Conservation (phyloP, 768 basidiomycete species). For the Arthromyces matolae region DNA sequence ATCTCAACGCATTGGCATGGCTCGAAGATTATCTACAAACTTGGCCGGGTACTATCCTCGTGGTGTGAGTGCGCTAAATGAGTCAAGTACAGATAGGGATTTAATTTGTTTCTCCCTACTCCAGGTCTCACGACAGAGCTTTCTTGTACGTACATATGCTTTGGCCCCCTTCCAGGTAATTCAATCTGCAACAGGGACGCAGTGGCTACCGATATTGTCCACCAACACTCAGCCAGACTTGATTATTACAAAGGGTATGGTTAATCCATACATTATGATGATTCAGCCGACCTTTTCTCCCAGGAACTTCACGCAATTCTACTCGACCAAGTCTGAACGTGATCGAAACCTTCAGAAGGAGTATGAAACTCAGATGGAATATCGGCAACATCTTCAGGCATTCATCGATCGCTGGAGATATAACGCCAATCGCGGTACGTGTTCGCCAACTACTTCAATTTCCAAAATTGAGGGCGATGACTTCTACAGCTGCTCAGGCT, state of each 20-base stretch:
- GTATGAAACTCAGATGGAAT: slow-evolving; percentile 94
- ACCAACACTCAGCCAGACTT: slow-evolving; percentile 87
- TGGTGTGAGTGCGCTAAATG: slow-evolving; percentile 57
- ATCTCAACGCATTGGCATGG: slow-evolving; percentile 96
- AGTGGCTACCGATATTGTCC: slow-evolving; percentile 97
- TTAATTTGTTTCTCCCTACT: slow-evolving; percentile 9
- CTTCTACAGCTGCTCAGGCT: slow-evolving; percentile 75
- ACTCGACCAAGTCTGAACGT: slow-evolving; percentile 95
- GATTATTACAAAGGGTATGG: slow-evolving; percentile 95
- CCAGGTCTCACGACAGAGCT: slow-evolving; percentile 92
- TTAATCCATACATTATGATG: background rate
- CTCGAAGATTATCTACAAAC: slow-evolving; percentile 96
- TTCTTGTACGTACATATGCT: slow-evolving; percentile 62
- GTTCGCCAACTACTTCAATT: background rate
- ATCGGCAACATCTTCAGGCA: slow-evolving; percentile 91
- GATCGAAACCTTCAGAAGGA: slow-evolving; percentile 89
- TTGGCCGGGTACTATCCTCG: slow-evolving; percentile 88
- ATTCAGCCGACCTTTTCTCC: background rate
- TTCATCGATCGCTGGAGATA: slow-evolving; percentile 99
- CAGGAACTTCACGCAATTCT: slow-evolving; percentile 97
- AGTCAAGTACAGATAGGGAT: background rate
- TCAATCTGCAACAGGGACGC: slow-evolving; percentile 57
- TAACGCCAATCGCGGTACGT: slow-evolving; percentile 84
- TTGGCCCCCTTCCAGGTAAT: background rate
- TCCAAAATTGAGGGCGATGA: background rate